A percentile compares a stretch with the other conserved stretches of the same genome.
phyloP scores from a whole-genome alignment of 352 stramenopile genomes.

The Globisporangium cylindrosporum region DNA sequence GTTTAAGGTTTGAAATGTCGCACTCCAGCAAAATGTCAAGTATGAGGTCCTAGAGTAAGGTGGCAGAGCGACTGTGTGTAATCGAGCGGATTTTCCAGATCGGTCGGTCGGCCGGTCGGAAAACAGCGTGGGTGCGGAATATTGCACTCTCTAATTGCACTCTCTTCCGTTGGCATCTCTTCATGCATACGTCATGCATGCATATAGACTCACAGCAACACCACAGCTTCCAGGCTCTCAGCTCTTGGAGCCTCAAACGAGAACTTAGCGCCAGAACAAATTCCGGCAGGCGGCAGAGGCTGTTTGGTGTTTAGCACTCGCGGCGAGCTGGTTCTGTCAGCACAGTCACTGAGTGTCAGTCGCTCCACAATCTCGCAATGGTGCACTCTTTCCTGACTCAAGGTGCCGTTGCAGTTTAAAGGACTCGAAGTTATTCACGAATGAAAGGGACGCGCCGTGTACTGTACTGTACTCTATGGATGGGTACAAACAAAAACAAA shows the following conservation, averaged over 20 bases:
- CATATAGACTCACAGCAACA: too few species aligned
- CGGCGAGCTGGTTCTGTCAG: background rate
- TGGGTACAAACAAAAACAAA: background rate
- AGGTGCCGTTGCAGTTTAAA: too few species aligned
- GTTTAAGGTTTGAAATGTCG: background rate
- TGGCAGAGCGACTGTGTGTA: background rate
- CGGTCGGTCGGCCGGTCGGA: background rate
- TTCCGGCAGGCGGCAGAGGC: background rate
- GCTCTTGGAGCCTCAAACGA: background rate
- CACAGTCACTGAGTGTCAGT: background rate
- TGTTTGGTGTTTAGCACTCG: background rate
- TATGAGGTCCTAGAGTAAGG: background rate
- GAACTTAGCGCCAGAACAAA: background rate
- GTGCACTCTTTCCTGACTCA: too few species aligned
- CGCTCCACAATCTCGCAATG: background rate
- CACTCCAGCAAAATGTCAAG: background rate
- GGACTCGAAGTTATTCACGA: background rate
- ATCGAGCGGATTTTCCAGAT: background rate
- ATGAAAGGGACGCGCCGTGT: background rate
- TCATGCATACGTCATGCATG: background rate
- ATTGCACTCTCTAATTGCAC: background rate
- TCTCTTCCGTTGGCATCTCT: background rate
- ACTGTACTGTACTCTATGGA: background rate
- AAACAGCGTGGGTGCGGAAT: constrained; percentile 4
- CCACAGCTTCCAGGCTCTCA: too few species aligned